Base-by-base conservation (phyloP, 176 grass and related monocot genomes). In the Eragrostis curvula region DNA sequence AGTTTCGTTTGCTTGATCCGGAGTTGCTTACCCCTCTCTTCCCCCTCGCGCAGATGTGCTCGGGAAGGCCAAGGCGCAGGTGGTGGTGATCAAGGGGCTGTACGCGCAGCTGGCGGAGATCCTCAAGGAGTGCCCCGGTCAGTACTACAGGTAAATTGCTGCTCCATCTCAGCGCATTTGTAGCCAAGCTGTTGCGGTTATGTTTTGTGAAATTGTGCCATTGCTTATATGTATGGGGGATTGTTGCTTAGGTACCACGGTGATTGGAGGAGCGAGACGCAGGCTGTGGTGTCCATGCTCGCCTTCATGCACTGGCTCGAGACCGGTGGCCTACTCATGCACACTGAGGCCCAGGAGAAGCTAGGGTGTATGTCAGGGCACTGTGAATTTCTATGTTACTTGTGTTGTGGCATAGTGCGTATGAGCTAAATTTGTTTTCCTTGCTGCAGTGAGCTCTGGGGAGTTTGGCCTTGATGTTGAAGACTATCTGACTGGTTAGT, bases 391-490 rank as follows among this genome's bases (percentile, higher is more conserved):
- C 45, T 71, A 30, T 25, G 39, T 6, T 74, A 36, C 32, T 79
- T 71, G 51, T 68, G 27, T 60, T 48, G 73, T 89, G 43, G 72
- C 42, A 23, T 71, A 46, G 30, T 30, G 9, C 64, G 36, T 57
- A 9, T 0, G n/a, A 74, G 2, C 69, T 84, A 75, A 87, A 52
- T 67, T 47, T 66, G 44, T 40, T 60, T 60, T 9, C 78, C 60
- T 17, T 17, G 67, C 12, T 98, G 49, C 79, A 98, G 96, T 98
- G 88, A 71, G 73, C 79, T 89, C 89, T 28, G 87, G 81, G 48
- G 92, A 98, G 39, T 98, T 98, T 89, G 61, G 87, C 77, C 87
- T 98, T 28, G 93, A 95, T 84, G 68, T 95, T 88, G 96, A 98
- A 88, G 96, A 95, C 87, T 98, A 98, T 69, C 87, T 98, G 44